phyloP scores from a whole-genome alignment of 2,329 filamentous ascomycete genomes.

The Cladosporium sp. region DNA sequence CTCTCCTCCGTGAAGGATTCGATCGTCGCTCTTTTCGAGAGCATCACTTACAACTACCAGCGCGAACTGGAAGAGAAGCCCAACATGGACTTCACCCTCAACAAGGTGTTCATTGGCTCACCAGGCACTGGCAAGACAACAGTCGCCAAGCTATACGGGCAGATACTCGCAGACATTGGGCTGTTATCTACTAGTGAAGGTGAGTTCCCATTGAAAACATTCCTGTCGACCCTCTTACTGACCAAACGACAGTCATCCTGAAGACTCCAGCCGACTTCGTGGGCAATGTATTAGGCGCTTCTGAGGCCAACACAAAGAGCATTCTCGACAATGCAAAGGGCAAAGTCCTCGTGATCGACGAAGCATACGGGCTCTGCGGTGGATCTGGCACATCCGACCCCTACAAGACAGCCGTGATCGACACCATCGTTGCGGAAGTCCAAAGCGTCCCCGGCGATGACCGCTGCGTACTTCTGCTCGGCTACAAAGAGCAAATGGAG shows the following conservation, averaged over 20 bases:
- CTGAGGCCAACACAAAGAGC: slow-evolving; percentile 67
- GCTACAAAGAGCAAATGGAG: slow-evolving; percentile 66
- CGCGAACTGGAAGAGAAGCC: slow-evolving; percentile 61
- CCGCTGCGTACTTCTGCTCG: slow-evolving; percentile 66
- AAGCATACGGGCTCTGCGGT: slow-evolving; percentile 69
- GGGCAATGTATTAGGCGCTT: slow-evolving; percentile 58
- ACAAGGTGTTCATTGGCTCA: slow-evolving; percentile 66
- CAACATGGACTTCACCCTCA: slow-evolving; percentile 58
- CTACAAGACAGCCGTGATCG: slow-evolving; percentile 63
- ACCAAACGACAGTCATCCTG: slow-evolving; percentile 50
- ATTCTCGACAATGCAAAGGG: slow-evolving; percentile 64
- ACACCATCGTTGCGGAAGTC: slow-evolving; percentile 70
- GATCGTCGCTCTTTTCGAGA: slow-evolving; percentile 60
- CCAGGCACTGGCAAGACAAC: slow-evolving; percentile 76
- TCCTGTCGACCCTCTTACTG: neutral
- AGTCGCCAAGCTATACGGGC: slow-evolving; percentile 68
- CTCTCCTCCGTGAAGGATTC: slow-evolving; percentile 60
- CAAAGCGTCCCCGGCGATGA: slow-evolving; percentile 68
- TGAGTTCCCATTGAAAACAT: slow-evolving; percentile 27
- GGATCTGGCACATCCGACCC: slow-evolving; percentile 39
- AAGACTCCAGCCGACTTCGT: slow-evolving; percentile 75
- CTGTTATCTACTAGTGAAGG: slow-evolving; percentile 65
- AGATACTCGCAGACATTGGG: slow-evolving; percentile 64
- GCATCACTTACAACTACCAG: slow-evolving; percentile 61
- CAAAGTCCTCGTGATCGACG: slow-evolving; percentile 76